A percentile compares a stretch with the other conserved stretches of the same genome.
Evolutionary conservation across 768 basidiomycete species (phyloP).

Genomic region (Pulveroboletus ravenelii): DNA sequence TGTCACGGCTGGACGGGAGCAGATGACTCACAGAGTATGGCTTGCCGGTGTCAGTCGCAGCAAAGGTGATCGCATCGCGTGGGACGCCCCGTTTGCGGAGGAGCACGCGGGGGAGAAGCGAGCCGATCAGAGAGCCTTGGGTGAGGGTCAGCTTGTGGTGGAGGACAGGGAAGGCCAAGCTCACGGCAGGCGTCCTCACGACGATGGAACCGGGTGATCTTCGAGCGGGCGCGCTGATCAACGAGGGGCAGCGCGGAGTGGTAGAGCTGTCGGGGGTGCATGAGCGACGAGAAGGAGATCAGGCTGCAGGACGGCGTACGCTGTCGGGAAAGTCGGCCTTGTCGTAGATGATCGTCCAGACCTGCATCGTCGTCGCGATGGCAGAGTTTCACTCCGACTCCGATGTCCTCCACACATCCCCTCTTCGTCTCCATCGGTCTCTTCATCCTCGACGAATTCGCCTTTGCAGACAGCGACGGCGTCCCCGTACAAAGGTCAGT

Average conservation of each 20-base stretch:
- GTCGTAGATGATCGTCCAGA: constrained; percentile 39
- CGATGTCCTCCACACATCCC: constrained; percentile 5
- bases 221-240: constrained; percentile 50
- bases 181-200: constrained; percentile 73
- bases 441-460: constrained; percentile 84
- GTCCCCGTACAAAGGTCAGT: not conserved
- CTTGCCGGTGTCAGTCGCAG: constrained; percentile 60
- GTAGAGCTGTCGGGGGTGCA: constrained; percentile 49
- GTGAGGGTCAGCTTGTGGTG: not conserved
- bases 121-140: constrained; percentile 76
- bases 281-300: constrained; percentile 2
- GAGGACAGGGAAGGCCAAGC: constrained; percentile 1
- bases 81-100: constrained; percentile 55
- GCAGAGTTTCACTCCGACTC: constrained; percentile 21
- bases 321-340: constrained; percentile 31
- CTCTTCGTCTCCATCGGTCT: constrained; percentile 72
- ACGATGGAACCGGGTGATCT: constrained; percentile 62
- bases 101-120: constrained; percentile 64
- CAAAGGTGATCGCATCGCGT: constrained; percentile 46
- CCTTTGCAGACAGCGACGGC: constrained; percentile 42
- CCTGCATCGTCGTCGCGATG: constrained; percentile 37
- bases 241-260: constrained; percentile 52
- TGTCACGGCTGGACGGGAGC: not conserved
- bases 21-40: constrained; percentile 61
- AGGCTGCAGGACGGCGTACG: constrained; percentile 25